Evolutionary conservation across 495 filamentous ascomycete genomes (phyloP).

Genomic region (Penicillium alfredii): DNA sequence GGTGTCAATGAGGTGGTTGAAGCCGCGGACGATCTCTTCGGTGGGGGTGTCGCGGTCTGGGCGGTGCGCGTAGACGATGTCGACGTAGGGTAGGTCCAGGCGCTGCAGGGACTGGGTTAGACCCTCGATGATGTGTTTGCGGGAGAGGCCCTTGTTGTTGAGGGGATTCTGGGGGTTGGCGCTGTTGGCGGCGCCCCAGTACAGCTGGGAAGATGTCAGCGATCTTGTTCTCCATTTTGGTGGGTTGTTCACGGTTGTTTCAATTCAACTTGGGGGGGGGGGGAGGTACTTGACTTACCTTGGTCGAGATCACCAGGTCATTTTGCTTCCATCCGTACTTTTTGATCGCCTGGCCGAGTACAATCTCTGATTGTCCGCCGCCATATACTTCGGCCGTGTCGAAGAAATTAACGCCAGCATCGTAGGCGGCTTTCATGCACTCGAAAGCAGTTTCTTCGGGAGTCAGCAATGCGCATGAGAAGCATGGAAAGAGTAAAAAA

Average conservation of each 20-base stretch:
- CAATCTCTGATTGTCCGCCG: constrained; percentile 62
- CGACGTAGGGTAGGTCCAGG: constrained; percentile 64
- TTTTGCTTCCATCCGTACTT: constrained; percentile 62
- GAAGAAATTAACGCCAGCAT: constrained; percentile 72
- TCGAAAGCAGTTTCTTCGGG: constrained; percentile 59
- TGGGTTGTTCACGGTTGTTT: background rate
- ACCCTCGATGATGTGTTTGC: constrained; percentile 80
- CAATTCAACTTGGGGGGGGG: background rate
- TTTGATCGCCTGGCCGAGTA: constrained; percentile 67
- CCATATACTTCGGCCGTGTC: constrained; percentile 45
- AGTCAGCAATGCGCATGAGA: no score
- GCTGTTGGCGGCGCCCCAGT: constrained; percentile 59
- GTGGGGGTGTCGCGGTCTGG: constrained; percentile 79
- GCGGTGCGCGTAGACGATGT: constrained; percentile 79
- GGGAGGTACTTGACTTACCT: constrained; percentile 38
- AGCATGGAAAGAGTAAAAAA: no score
- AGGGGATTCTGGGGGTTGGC: constrained; percentile 55
- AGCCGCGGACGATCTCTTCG: constrained; percentile 78
- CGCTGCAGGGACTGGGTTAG: constrained; percentile 58
- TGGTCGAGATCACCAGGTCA: constrained; percentile 82
- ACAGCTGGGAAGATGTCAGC: constrained; percentile 41
- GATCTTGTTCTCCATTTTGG: background rate
- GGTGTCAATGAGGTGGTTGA: constrained; percentile 72
- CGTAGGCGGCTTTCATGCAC: constrained; percentile 71
- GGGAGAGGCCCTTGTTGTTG: constrained; percentile 71